Evolutionary conservation across 345 rosid genomes (phyloP).

Genomic region (Populus davidiana): DNA sequence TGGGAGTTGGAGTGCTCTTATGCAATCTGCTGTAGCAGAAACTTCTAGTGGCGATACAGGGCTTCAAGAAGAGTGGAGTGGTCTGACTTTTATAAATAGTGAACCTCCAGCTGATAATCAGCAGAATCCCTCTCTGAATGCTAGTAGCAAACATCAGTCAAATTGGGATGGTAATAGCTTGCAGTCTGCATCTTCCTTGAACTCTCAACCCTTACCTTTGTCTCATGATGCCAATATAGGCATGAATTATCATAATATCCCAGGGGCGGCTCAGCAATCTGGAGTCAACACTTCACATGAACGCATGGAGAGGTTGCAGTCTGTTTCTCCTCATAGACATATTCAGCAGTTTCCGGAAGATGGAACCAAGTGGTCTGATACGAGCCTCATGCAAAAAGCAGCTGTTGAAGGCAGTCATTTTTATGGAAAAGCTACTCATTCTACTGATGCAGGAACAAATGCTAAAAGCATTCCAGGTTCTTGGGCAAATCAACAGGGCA

Average conservation of each 20-base stretch:
- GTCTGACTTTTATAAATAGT: slow-evolving; percentile 36
- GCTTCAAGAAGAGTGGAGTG: slow-evolving; percentile 58
- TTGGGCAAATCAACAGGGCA: slow-evolving; percentile 34
- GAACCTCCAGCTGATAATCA: slow-evolving; percentile 34
- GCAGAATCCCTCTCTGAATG: slow-evolving; percentile 23
- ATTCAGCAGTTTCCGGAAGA: slow-evolving; percentile 37
- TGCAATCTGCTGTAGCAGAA: slow-evolving; percentile 98
- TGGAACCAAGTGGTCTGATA: slow-evolving; percentile 28
- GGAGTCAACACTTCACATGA: slow-evolving; percentile 31
- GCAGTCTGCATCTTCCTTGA: slow-evolving; percentile 34
- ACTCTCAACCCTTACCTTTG: slow-evolving; percentile 3
- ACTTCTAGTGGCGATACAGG: slow-evolving; percentile 58
- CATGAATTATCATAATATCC: slow-evolving; percentile 22
- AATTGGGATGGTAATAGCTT: slow-evolving; percentile 38
- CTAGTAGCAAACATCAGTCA: slow-evolving; percentile 34
- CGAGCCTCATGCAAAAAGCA: slow-evolving; percentile 29
- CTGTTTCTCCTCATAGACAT: slow-evolving; percentile 36
- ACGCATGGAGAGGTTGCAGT: slow-evolving; percentile 29
- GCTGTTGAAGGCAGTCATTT: slow-evolving; percentile 39
- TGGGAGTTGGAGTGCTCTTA: slow-evolving; percentile 99
- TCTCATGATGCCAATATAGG: slow-evolving; percentile 13
- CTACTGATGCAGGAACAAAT: slow-evolving; percentile 37
- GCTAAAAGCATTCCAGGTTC: slow-evolving; percentile 32
- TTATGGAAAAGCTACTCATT: slow-evolving; percentile 37
- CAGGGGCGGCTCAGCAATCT: slow-evolving; percentile 53